Evolutionary conservation across 2,329 filamentous ascomycete genomes (phyloP).

Genomic region (Cadophora sp.): DNA sequence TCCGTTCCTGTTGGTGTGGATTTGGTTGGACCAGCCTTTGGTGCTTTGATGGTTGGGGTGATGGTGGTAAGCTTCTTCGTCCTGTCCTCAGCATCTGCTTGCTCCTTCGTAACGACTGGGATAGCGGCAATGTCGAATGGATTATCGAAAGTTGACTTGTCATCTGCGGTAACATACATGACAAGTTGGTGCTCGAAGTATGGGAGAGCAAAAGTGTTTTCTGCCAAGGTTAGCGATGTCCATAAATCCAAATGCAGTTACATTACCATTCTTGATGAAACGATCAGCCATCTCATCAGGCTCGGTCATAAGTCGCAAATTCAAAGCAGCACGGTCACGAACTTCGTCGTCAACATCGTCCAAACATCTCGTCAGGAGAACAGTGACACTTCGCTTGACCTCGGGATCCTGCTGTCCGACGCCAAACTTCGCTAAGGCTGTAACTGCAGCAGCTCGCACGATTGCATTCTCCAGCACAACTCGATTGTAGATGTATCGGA

Average conservation of each 20-base stretch:
- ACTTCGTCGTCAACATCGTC: constrained; percentile 99
- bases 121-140: constrained; percentile 93
- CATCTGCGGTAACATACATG: constrained; percentile 94
- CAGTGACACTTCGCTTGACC: constrained; percentile 93
- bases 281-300: constrained; percentile 78
- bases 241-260: constrained; percentile 1
- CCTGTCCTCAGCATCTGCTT: constrained; percentile 93
- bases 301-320: constrained; percentile 89
- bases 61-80: constrained; percentile 96
- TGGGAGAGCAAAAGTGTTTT: constrained; percentile 93
- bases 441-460: constrained; percentile 92
- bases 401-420: constrained; percentile 96
- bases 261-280: constrained; percentile 90
- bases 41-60: constrained; percentile 92
- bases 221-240: constrained; percentile 54
- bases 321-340: constrained; percentile 91
- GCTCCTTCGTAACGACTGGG: constrained; percentile 91
- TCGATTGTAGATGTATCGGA: constrained; percentile 98
- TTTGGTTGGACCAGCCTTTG: constrained; percentile 80
- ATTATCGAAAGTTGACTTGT: constrained; percentile 81
- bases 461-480: constrained; percentile 97
- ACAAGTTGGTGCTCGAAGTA: constrained; percentile 97
- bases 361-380: constrained; percentile 89
- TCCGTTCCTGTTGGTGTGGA: constrained; percentile 72
- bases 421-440: constrained; percentile 94